These are phyloP conservation scores for Avena eriantha DNA, from an alignment of 176 grass and related monocot genomes.

Conservation along the genomic window DNA sequence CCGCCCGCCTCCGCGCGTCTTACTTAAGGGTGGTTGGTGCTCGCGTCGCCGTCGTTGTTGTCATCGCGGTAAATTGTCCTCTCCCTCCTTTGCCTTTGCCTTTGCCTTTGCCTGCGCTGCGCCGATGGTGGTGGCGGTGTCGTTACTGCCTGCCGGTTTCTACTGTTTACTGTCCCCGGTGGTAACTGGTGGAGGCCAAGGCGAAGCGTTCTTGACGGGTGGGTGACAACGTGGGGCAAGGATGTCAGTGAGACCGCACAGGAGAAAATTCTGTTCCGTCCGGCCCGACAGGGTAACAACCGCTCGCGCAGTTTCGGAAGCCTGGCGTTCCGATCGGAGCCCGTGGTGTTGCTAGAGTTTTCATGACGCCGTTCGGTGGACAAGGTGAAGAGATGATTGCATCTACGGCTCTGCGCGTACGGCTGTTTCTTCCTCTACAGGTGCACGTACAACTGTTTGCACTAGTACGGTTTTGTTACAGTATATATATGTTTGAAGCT, in stretches of 20 bases:
- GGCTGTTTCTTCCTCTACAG: background rate
- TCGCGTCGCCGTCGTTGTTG: conserved; percentile 4
- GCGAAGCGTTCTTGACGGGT: background rate
- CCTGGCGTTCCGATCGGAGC: background rate
- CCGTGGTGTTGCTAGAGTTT: background rate
- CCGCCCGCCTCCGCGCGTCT: conserved; percentile 26
- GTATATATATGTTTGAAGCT: no score
- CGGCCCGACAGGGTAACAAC: background rate
- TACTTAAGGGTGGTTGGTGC: conserved; percentile 57
- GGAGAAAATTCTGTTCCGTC: background rate
- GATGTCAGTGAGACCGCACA: background rate
- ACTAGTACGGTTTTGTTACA: background rate
- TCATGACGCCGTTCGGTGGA: background rate
- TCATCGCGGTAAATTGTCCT: conserved; percentile 36
- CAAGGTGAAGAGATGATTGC: background rate
- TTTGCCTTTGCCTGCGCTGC: background rate
- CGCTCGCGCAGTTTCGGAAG: conserved; percentile 11
- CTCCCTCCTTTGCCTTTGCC: no score
- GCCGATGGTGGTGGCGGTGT: conserved; percentile 33
- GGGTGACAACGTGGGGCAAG: background rate
- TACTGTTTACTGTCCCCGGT: conserved; percentile 22
- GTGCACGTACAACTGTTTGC: background rate
- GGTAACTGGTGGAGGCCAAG: conserved; percentile 24
- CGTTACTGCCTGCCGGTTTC: conserved; percentile 38
- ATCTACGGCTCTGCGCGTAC: background rate